Evolutionary conservation across 345 rosid species (phyloP).

Genomic region (Populus deltoides): DNA sequence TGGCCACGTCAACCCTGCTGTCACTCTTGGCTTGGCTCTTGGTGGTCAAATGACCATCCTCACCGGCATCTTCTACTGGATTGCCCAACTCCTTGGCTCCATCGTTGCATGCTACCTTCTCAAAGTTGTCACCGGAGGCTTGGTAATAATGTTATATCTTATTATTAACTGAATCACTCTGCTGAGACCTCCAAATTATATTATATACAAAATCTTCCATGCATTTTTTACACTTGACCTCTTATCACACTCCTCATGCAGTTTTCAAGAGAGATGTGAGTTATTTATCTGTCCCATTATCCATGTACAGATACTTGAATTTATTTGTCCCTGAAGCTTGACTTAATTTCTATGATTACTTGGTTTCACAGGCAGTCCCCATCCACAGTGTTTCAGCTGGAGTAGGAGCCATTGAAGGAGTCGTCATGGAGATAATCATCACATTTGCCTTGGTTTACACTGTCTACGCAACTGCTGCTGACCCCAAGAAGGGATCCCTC

Average conservation of each 20-base stretch:
- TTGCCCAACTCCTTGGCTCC: conserved; percentile 90
- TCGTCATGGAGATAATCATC: conserved; percentile 84
- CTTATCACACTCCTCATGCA: no score
- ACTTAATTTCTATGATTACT: background rate
- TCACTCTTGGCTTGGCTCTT: conserved; percentile 84
- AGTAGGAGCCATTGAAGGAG: conserved; percentile 71
- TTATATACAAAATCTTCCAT: background rate
- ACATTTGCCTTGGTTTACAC: conserved; percentile 93
- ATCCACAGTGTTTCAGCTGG: conserved; percentile 76
- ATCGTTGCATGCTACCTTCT: conserved; percentile 82
- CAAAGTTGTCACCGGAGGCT: conserved; percentile 72
- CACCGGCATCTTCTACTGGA: conserved; percentile 85
- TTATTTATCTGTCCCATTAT: no score
- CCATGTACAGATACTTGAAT: no score
- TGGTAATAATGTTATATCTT: conserved; percentile 41
- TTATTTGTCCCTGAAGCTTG: background rate
- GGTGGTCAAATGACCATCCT: conserved; percentile 91
- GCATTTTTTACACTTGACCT: background rate
- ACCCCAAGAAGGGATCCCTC: conserved; percentile 87
- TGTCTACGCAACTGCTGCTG: conserved; percentile 92
- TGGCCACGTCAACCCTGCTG: conserved; percentile 96
- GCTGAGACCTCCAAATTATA: background rate
- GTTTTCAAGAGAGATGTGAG: background rate
- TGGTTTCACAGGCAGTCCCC: conserved; percentile 53
- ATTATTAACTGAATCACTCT: background rate